These are phyloP conservation scores for Asterophora parasitica DNA, from an alignment of 768 basidiomycete genomes.

Conservation along the genomic window DNA sequence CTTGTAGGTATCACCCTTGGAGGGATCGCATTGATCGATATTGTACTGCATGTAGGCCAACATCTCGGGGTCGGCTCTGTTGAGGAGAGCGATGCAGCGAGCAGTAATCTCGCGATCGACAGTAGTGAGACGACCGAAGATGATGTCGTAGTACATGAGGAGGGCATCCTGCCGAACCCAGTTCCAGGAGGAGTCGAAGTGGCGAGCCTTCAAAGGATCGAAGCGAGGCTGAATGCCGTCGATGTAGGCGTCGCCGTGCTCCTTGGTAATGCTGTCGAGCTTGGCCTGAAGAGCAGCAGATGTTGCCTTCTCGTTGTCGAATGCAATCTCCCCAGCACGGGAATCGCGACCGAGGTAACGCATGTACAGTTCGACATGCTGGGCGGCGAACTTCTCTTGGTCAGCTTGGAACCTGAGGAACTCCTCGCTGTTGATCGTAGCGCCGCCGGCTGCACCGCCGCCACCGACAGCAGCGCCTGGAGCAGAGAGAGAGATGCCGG, in stretches of 20 bases:
- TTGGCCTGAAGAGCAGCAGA: slow-evolving; percentile 70
- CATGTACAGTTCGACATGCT: slow-evolving; percentile 95
- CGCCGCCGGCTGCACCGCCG: slow-evolving; percentile 59
- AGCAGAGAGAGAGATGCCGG: slow-evolving; percentile 79
- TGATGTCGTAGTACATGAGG: slow-evolving; percentile 97
- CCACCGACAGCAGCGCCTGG: slow-evolving; percentile 60
- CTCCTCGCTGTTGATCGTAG: slow-evolving; percentile 95
- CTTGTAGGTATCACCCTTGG: slow-evolving; percentile 84
- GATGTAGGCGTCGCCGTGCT: slow-evolving; percentile 92
- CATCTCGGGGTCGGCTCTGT: slow-evolving; percentile 91
- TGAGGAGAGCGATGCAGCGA: slow-evolving; percentile 95
- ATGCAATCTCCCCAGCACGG: slow-evolving; percentile 85
- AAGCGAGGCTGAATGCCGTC: slow-evolving; percentile 95
- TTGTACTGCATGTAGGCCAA: slow-evolving; percentile 94
- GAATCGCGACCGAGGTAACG: slow-evolving; percentile 94
- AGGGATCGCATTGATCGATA: slow-evolving; percentile 78
- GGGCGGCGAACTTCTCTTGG: slow-evolving; percentile 86
- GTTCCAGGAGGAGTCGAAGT: slow-evolving; percentile 99
- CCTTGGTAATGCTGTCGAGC: slow-evolving; percentile 82
- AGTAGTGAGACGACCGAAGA: slow-evolving; percentile 89
- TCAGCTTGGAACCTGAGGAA: slow-evolving; percentile 95
- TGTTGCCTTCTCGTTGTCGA: slow-evolving; percentile 81
- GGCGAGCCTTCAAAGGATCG: slow-evolving; percentile 92
- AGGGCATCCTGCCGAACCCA: slow-evolving; percentile 98
- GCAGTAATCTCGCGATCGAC: slow-evolving; percentile 96